Evolutionary conservation across 768 basidiomycete species (phyloP), one percentile per base, ranked within the genome.

Genomic region (Multifurca ochricompacta): DNA sequence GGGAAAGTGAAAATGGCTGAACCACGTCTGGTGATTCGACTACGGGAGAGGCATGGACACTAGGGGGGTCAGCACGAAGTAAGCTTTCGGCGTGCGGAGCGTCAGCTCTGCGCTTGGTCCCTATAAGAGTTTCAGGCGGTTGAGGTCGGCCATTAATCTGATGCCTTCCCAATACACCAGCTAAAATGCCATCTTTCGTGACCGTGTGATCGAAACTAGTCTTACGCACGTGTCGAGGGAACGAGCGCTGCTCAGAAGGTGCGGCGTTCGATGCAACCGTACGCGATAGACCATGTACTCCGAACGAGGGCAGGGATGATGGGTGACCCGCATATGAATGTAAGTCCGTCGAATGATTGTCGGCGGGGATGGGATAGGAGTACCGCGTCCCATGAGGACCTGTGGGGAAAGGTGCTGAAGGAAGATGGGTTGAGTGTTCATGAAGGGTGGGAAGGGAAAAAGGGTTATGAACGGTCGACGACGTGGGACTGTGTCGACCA

Each of bases 191-290:
- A 57, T 85, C 82, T 59, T 78, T 80, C 34, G 79, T 77, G 36
- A 94, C 84, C 3, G 92, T 93, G 69, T 93, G 92, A 68, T 96
- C 92, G 67, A 93, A 95, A 69, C 90, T 92, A 42, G 92, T 91
- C 75, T 96, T 96, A 58, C 92, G 81, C 54, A 91, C 89, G 68
- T 87, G 86, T 56, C 85, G 80, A 48, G 92, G 89, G 66, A 92
- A 89, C 28, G 76, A 69, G 59, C 77, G 81, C 60, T 75, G 64
- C 58, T 71, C 71, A 47, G 68, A 63, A 54, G 71, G 63, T 11
- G 61, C 59, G 23, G 63, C 60, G 37, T 56, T 63, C 42, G 66
- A 62, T 34, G 61, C 44, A 51, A 65, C 71, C 53, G 71, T 48
- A 62, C 74, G 70, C 52, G 72, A 65, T 53, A 76, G 69, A 46